Base-by-base conservation (phyloP, 2,329 filamentous ascomycete species). In the Colletotrichum cuscutae region DNA sequence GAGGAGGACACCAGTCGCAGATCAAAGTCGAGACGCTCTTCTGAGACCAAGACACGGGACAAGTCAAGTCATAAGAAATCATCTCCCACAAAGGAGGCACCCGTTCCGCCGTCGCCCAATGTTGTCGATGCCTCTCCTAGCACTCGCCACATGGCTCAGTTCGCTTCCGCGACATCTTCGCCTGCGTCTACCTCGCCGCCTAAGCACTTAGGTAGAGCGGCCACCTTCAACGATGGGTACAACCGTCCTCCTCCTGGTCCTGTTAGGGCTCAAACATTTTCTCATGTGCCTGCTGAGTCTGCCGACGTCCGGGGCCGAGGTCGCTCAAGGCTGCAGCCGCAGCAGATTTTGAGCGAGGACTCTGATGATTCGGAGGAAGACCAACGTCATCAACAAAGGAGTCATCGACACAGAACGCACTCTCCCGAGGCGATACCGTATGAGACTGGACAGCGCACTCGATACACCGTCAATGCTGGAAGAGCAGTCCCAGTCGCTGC, bases 351-450 rank as follows among this genome's bases (percentile, higher is more conserved):
- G 26, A 76, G 78, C 11, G 80, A 80, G 3, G 79, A 82, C 4
- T 78, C 74, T 4, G 83, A 84, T 5, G 83, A 84, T 5, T 79
- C 78, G 0, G 82, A 83, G 13, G 82, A 83, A 1, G 78, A 79
- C 1, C 37, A 19, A 7, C 76, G 76, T 5, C 71, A 75, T 9
- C 77, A 77, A 13, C 77, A 81, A 24, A 83, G 82, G 75, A 67
- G 68, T 24, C 80, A 83, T 32, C 81, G 82, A 66, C 77, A 77
- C 71, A 81, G 80, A 58, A 79, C 80, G 19, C 80, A 78, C 4
- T 82, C 82, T 24, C 81, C 82, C 12, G 82, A 81, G 12, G 75
- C 77, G 22, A 73, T 75, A 28, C 56, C 72, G 26, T 35, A 65
- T 12, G 65, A 75, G 1, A 70, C 72, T 54, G 58, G 46, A 28